Evolutionary conservation across 345 rosid genomes (phyloP).

Genomic region (Cardiospermum halicacabum): DNA sequence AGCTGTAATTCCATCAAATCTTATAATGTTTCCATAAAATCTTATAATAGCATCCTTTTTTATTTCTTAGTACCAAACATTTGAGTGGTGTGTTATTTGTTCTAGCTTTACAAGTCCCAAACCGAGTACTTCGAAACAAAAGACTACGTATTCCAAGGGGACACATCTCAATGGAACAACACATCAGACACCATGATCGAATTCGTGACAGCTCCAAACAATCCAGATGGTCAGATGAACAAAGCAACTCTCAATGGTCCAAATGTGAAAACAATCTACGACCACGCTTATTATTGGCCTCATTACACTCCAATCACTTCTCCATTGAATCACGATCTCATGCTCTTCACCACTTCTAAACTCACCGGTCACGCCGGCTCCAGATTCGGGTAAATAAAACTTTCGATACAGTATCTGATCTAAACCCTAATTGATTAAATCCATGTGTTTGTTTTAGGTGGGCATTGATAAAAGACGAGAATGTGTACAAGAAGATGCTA

Average conservation of each 20-base stretch:
- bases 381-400: constrained; percentile 69
- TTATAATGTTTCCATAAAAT: too few relatives aligned
- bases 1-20: too few relatives aligned
- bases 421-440: too few relatives aligned
- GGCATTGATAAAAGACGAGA: constrained; percentile 57
- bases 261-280: constrained; percentile 45
- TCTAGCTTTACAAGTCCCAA: constrained; percentile 41
- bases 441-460: too few relatives aligned
- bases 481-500: constrained; percentile 43
- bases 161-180: constrained; percentile 33
- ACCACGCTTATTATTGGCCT: constrained; percentile 77
- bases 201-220: constrained; percentile 74
- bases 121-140: constrained; percentile 35
- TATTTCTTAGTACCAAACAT: too few relatives aligned
- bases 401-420: too few relatives aligned
- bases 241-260: constrained; percentile 49
- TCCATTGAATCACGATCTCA: constrained; percentile 42
- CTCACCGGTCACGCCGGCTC: constrained; percentile 80
- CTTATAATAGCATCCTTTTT: too few relatives aligned
- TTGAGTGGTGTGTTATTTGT: too few relatives aligned
- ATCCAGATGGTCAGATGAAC: constrained; percentile 64
- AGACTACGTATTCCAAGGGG: constrained; percentile 46
- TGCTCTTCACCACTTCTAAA: constrained; percentile 64
- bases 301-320: constrained; percentile 58
- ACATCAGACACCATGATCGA: constrained; percentile 39